Conservation (phyloP, 1,139 yeast genomes). For the Nakaseomyces uthaithaninus region DNA sequence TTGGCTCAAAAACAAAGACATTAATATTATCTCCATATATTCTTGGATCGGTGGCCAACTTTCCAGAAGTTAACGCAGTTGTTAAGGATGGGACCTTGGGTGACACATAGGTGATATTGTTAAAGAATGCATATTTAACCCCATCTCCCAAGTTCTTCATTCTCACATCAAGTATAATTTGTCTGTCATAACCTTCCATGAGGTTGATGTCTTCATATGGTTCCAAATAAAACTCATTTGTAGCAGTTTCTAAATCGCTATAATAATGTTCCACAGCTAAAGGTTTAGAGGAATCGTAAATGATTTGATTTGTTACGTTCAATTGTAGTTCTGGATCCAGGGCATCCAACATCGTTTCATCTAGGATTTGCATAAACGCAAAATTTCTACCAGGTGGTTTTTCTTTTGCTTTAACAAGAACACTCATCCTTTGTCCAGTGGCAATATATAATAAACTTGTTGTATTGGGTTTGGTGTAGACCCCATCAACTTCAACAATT, state of each 20-base stretch:
- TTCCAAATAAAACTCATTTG: constrained; percentile 50
- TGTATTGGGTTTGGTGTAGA: constrained; percentile 48
- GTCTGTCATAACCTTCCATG: constrained; percentile 52
- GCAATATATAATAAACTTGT: constrained; percentile 56
- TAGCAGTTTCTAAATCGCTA: constrained; percentile 24
- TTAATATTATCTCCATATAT: constrained; percentile 66
- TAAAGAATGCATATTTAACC: constrained; percentile 67
- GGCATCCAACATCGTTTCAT: constrained; percentile 58
- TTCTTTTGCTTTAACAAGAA: constrained; percentile 50
- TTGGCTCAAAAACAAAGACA: constrained; percentile 49
- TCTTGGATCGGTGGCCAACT: constrained; percentile 38
- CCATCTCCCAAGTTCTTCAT: constrained; percentile 71
- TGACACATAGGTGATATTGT: constrained; percentile 50
- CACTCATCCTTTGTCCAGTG: constrained; percentile 65
- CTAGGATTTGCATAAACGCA: constrained; percentile 56
- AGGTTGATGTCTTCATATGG: constrained; percentile 41
- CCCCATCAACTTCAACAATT: constrained; percentile 69
- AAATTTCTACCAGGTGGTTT: constrained; percentile 40
- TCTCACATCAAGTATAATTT: constrained; percentile 48
- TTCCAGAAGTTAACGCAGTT: constrained; percentile 46
- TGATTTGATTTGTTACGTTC: constrained; percentile 47
- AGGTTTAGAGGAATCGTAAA: constrained; percentile 39
- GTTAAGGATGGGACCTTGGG: constrained; percentile 63
- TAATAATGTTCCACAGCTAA: constrained; percentile 18
- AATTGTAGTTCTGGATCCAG: constrained; percentile 46